phyloP scores from a whole-genome alignment of 495 filamentous ascomycete species.

The Apiosordaria backusii region DNA sequence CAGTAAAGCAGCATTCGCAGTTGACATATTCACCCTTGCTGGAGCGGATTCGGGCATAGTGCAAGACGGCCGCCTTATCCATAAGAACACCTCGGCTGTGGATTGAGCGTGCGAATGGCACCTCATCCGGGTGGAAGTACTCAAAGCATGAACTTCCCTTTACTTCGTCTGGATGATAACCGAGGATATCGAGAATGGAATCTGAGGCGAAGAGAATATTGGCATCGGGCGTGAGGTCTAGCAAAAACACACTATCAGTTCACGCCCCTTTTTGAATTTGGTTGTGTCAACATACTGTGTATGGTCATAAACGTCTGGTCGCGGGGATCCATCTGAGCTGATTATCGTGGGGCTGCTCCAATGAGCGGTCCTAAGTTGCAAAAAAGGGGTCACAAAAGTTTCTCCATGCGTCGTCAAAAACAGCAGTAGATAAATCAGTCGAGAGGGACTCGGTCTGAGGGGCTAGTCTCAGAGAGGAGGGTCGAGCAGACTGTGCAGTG shows the following conservation, averaged over 20 bases:
- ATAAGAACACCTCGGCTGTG: conserved; percentile 71
- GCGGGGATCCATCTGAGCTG: conserved; percentile 56
- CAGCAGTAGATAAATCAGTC: conserved; percentile 10
- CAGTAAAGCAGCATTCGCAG: conserved; percentile 86
- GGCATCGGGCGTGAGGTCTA: conserved; percentile 73
- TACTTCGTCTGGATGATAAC: conserved; percentile 73
- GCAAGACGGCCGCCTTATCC: conserved; percentile 81
- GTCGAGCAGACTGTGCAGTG: conserved; percentile 16
- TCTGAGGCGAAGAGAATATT: conserved; percentile 80
- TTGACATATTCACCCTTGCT: conserved; percentile 69
- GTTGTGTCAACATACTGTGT: conserved; percentile 60
- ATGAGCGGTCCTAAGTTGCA: conserved; percentile 33
- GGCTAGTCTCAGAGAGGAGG: conserved; percentile 19
- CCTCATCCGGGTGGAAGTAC: conserved; percentile 80
- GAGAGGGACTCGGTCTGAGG: conserved; percentile 9
- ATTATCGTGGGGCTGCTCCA: conserved; percentile 33
- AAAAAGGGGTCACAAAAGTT: conserved; percentile 26
- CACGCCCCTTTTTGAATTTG: not conserved
- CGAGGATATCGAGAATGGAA: conserved; percentile 77
- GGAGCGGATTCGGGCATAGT: conserved; percentile 71
- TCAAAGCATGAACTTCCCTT: conserved; percentile 77
- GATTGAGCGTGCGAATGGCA: conserved; percentile 68
- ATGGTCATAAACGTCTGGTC: conserved; percentile 91
- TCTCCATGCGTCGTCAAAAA: conserved; percentile 31
- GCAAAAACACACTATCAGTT: not conserved